phyloP scores from a whole-genome alignment of 208 protist genomes.

The Leishmania martiniquensis region DNA sequence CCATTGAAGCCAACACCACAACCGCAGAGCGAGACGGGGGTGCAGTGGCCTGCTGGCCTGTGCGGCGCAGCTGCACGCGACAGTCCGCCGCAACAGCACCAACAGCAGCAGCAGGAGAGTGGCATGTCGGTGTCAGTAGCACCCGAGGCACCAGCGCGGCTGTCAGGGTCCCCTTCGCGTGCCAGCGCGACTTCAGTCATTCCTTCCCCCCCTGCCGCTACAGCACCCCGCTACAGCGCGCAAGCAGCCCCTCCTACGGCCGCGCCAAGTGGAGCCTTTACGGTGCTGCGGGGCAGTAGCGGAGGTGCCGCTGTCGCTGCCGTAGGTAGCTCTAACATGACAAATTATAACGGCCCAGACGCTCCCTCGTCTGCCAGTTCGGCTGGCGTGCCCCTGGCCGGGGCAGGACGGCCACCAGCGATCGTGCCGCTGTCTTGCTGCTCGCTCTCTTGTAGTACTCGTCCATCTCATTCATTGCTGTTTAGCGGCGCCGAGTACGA shows the following conservation, averaged over 20 bases:
- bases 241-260: background rate
- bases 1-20: background rate
- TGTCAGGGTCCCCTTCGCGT: background rate
- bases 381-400: background rate
- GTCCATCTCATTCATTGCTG: background rate
- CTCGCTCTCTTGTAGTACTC: background rate
- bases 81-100: background rate
- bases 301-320: background rate
- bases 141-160: background rate
- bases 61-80: background rate
- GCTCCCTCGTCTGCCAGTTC: background rate
- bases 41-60: background rate
- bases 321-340: background rate
- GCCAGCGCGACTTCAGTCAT: background rate
- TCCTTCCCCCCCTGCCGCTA: background rate
- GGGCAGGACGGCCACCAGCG: background rate
- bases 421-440: background rate
- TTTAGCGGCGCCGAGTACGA: background rate
- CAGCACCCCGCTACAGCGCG: background rate
- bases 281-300: background rate
- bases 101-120: background rate
- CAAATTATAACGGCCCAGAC: background rate
- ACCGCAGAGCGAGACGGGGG: background rate
- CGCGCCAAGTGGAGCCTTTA: background rate
- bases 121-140: background rate